Evolutionary conservation across 345 rosid genomes (phyloP).

Genomic region (Lumnitzera racemosa): DNA sequence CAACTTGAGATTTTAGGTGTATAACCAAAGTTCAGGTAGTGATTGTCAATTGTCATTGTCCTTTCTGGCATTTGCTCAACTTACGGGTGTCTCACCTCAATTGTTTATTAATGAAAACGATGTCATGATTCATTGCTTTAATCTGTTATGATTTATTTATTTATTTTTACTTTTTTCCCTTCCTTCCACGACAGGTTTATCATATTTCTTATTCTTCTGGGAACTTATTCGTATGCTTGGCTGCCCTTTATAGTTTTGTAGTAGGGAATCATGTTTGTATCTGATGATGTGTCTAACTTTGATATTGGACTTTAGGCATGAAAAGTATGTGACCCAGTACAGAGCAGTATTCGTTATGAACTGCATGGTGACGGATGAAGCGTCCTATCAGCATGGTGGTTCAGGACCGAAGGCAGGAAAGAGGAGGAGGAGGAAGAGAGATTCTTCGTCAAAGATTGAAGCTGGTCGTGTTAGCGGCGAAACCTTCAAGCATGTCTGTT

Average conservation of each 20-base stretch:
- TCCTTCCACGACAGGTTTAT: too few species aligned
- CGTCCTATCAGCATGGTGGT: constrained; percentile 13
- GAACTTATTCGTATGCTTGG: too few species aligned
- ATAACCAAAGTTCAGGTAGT: too few species aligned
- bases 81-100: too few species aligned
- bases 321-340: constrained; percentile 61
- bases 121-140: too few species aligned
- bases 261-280: background rate
- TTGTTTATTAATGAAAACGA: too few species aligned
- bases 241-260: background rate
- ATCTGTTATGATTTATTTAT: too few species aligned
- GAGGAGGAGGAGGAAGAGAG: constrained; percentile 39
- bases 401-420: constrained; percentile 7
- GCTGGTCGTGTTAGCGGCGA: constrained; percentile 12
- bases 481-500: constrained; percentile 34
- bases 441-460: constrained; percentile 16
- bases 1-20: too few species aligned
- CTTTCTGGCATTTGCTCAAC: too few species aligned
- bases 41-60: too few species aligned
- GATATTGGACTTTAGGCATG: constrained; percentile 43
- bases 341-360: constrained; percentile 69
- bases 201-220: too few species aligned
- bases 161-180: too few species aligned
- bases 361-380: constrained; percentile 36
- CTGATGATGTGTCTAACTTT: background rate